Base-by-base conservation (phyloP, 257 asterid genomes). In the Verbena officinalis region DNA sequence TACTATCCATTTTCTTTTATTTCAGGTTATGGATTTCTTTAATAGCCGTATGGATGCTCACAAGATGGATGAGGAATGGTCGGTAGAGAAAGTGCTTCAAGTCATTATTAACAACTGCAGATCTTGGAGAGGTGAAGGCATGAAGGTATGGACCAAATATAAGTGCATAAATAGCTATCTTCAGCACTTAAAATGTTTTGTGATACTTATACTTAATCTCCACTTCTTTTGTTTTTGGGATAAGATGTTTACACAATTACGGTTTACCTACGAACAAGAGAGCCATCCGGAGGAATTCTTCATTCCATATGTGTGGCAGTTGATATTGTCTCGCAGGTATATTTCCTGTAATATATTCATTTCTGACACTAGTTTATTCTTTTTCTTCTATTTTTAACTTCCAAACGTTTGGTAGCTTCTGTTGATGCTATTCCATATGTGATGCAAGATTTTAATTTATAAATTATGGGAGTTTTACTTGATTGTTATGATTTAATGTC, bases 61-160 rank as follows among this genome's bases (percentile, higher is more conserved):
- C 31, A 67, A 83, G 57, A 68, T 48, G 75, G 96, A 87, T 7
- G 88, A 89, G 44, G 97, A 89, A 59, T 89, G 97, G 96, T 92
- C 96, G 6, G 98, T 92, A 55, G 98, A 92, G 81, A 92, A 87
- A 81, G 95, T 87, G 65, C 93, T 92, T 58, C 80, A 89, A 78
- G 78, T 87, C 72, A 87, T 92, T 62, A 67, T 84, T 38, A 82
- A 75, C 61, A 85, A 89, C 71, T 86, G 96, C 70, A 77, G 95
- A 74, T 85, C 89, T 63, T 92, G 98, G 98, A 84, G 97, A 75
- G 98, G 96, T 49, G 98, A 89, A 70, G 97, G 98, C 76, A 81
- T 92, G 87, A 89, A 89, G 95, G 97, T 89, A 66, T 12, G 71
- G 38, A 40, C 65, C 63, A 70, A 73, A 65, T 46, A 58, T 62